A percentile compares a stretch with the other conserved stretches of the same genome.
Conservation (phyloP, 2,329 filamentous ascomycete genomes). For the Hortaea sp. region DNA sequence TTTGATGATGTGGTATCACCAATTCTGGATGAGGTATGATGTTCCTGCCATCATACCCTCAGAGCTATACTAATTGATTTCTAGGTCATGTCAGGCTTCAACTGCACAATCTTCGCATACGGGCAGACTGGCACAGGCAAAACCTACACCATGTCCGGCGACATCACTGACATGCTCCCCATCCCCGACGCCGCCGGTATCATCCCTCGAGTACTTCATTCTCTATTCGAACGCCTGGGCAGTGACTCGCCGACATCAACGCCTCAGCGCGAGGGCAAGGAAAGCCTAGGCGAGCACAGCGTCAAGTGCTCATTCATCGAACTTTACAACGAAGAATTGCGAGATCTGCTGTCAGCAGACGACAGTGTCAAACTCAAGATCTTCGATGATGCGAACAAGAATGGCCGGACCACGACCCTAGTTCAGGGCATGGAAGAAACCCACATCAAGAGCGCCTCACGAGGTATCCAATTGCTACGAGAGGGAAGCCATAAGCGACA, state of each 20-base stretch:
- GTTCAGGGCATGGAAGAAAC: conserved; percentile 98
- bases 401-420: conserved; percentile 72
- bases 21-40: conserved; percentile 74
- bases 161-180: conserved; percentile 85
- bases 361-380: conserved; percentile 86
- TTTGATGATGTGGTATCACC: conserved; percentile 94
- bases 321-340: conserved; percentile 93
- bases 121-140: conserved; percentile 97
- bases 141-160: conserved; percentile 98
- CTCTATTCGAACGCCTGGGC: conserved; percentile 77
- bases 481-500: conserved; percentile 87
- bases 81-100: conserved; percentile 86
- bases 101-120: conserved; percentile 98
- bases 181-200: conserved; percentile 89
- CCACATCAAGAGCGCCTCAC: conserved; percentile 73
- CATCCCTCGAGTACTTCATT: conserved; percentile 80
- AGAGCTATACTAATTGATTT: not conserved
- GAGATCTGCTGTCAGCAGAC: conserved; percentile 75
- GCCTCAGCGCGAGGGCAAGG: conserved; percentile 39
- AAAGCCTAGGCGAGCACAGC: conserved; percentile 63
- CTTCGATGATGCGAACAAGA: conserved; percentile 73
- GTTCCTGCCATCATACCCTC: not conserved
- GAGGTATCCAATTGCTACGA: conserved; percentile 81
- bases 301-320: conserved; percentile 99
- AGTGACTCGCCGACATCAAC: not conserved